Base-by-base conservation (phyloP, 169 alveolate genomes). In the Cryptosporidium canis region DNA sequence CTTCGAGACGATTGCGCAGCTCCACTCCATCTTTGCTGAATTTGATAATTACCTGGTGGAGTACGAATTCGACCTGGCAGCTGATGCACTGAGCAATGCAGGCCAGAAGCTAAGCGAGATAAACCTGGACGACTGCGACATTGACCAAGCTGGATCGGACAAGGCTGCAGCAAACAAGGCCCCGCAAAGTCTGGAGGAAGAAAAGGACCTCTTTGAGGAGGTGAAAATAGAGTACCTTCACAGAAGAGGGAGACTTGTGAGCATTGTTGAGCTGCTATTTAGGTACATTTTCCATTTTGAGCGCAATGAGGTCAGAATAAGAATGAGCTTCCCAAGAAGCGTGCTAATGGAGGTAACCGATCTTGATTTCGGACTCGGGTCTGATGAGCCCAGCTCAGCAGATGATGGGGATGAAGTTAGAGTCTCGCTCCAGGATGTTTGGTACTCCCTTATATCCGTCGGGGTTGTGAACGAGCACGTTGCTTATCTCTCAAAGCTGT, bases 11-110 rank as follows among this genome's bases (percentile, higher is more conserved):
- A 44, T 77, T 11, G 58, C 77, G 16, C 72, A 61, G 45, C 63
- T 77, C 18, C 87, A 77, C 37, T 77, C 87, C 14, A 58, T 77
- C 4, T 77, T 77, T 55, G 70, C 87, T 14, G 87, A 77, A 77
- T 77, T 77, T 37, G 87, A 77, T 43, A 77, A 58, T 37, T 77
- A 77, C 45, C 51, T 77, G 14, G 87, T 61, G 33, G 77, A 77
- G 31, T 58, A 41, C n/a, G 87, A 77, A 31, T 77, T 77, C 24
- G 87, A 77, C 29, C 31, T 77, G 65, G 87, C 87, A 7, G 87
- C 87, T 4, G 87, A 77, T 24, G 72, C 87, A 9, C 43, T 77
- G 21, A 58, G 64, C 51, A 77, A 77, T 58, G 87, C 87, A 12
- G 14, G 27, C 41, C 61, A 77, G 24, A 77, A 58, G 45, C 64